phyloP scores from a whole-genome alignment of 768 basidiomycete genomes.

The Suillus alpinus region DNA sequence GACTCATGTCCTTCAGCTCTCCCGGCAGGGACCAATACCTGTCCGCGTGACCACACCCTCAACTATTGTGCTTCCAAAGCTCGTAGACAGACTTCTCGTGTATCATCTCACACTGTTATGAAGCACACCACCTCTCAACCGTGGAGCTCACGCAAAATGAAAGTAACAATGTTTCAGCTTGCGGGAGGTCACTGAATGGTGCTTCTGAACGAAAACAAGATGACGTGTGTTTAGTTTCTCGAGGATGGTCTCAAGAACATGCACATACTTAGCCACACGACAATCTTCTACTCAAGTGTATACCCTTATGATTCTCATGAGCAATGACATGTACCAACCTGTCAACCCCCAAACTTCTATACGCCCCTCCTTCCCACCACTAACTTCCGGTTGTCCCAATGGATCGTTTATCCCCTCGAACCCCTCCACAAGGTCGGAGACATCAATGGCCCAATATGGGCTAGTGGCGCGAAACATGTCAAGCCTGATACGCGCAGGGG shows the following conservation, averaged over 20 bases:
- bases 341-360: slow-evolving; percentile 83
- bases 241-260: neutral
- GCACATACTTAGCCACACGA: neutral
- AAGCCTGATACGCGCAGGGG: neutral
- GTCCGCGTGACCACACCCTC: neutral
- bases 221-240: neutral
- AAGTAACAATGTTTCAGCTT: neutral
- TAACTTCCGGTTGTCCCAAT: neutral
- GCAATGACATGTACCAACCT: slow-evolving; percentile 71
- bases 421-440: neutral
- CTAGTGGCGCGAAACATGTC: neutral
- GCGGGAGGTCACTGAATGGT: neutral
- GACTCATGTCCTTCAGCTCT: neutral
- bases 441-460: neutral
- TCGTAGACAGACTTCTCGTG: neutral
- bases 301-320: slow-evolving; percentile 55
- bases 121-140: neutral
- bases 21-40: neutral
- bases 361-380: slow-evolving; percentile 25
- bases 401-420: neutral
- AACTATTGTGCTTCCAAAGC: neutral
- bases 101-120: neutral
- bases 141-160: neutral
- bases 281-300: slow-evolving; percentile 26
- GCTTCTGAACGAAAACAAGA: neutral